Conservation (phyloP, 129 eudicot genomes). For the Pseudognaphalium luteoalbum region DNA sequence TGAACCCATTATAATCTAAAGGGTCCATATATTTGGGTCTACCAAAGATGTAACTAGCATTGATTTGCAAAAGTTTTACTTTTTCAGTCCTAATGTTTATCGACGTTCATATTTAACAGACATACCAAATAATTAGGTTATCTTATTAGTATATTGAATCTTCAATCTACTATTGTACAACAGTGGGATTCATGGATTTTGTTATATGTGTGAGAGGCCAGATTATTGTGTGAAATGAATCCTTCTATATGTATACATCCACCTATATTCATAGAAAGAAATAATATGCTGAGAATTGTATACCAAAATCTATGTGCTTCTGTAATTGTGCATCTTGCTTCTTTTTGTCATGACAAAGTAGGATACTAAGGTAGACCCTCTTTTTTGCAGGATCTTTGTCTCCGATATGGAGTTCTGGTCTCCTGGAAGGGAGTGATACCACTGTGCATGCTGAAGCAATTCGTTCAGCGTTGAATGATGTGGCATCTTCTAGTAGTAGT, state of each 20-base stretch:
- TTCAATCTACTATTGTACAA: not conserved
- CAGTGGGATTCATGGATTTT: not conserved
- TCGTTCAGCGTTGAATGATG: slow-evolving; percentile 67
- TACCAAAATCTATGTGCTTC: not conserved
- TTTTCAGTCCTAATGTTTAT: not conserved
- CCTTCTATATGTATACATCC: not conserved
- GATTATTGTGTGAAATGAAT: not conserved
- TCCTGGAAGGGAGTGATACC: slow-evolving; percentile 47
- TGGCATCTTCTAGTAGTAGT: slow-evolving; percentile 65
- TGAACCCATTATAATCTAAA: not conserved
- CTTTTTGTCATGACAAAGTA: not conserved
- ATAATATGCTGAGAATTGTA: not conserved
- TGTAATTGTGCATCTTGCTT: not conserved
- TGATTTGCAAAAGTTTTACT: not conserved
- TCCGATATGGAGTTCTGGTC: slow-evolving; percentile 48
- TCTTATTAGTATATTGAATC: not conserved
- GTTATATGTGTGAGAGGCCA: not conserved
- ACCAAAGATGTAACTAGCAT: not conserved
- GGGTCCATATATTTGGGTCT: not conserved
- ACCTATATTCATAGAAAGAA: not conserved
- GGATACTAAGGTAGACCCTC: not conserved
- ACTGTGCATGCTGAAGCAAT: slow-evolving; percentile 73
- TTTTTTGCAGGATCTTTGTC: slow-evolving; percentile 60
- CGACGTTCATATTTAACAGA: not conserved
- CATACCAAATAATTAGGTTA: not conserved